Base-by-base conservation (phyloP, 371 early-diverging fungal genomes). In the Haplosporangium sp. region DNA sequence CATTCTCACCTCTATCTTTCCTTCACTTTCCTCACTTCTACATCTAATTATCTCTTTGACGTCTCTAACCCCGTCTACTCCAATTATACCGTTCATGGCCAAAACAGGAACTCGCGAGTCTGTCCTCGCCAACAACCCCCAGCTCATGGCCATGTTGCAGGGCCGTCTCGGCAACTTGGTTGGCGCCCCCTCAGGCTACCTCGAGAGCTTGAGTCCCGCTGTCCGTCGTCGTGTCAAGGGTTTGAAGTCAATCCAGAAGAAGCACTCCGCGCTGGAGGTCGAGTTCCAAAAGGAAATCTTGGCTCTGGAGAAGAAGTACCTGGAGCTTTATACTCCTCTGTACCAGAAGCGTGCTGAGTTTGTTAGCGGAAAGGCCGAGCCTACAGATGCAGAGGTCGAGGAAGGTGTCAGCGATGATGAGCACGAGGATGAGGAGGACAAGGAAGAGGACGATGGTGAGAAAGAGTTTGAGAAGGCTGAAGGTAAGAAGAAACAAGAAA, bases 251-350 rank as follows among this genome's bases (percentile, higher is more conserved):
- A 85, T 95, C 73, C 95, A 96, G 88, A 84, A 89, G 47, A 88
- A 96, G 85, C 94, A 94, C 74, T 73, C 87, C 41, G 91, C 86
- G 20, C 83, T 98, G 51, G 95, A 95, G 83, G 84, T 86, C 59
- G 83, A 93, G 82, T 95, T 97, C 87, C 92, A 93, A 59, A 87
- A 94, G 81, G 97, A 97, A 83, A 90, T 98, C 59, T 80, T 93
- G 46, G 95, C 87, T 52, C 86, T 98, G 42, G 98, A 98, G 84
- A 96, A 96, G 89, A 96, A 97, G 85, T 98, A 95, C 84, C 87
- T 89, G 29, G 82, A 77, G 48, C 81, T 91, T 64, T 94, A 95
- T 80, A 86, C 88, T 62, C 97, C 98, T 37, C 81, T 97, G 47
- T 97, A 95, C 80, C 89, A 93, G 70, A 90, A 94, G 90, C 94